phyloP scores from a whole-genome alignment of 1,284 basidiomycete genomes.

The Naganishia cerealis region DNA sequence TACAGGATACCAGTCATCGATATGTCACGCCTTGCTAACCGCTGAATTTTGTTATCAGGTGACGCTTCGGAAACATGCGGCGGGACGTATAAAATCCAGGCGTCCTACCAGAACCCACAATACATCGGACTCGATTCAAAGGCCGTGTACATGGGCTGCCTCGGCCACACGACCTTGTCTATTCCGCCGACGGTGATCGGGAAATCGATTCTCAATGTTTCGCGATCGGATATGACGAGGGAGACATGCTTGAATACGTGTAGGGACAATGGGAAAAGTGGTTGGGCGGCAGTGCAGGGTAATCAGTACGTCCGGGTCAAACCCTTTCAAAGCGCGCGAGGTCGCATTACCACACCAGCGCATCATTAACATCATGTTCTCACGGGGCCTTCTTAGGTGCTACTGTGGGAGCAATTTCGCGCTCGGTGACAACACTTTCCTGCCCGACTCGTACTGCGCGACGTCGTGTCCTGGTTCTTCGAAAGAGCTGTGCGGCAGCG shows the following conservation, averaged over 20 bases:
- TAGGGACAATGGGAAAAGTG: constrained; percentile 6
- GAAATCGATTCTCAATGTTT: constrained; percentile 7
- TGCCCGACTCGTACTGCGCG: constrained; percentile 23
- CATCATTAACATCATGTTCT: no score
- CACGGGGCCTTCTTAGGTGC: neutral
- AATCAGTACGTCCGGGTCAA: constrained; percentile 11
- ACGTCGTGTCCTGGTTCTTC: constrained; percentile 18
- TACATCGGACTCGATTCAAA: constrained; percentile 21
- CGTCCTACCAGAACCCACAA: constrained; percentile 19
- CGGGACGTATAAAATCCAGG: constrained; percentile 7
- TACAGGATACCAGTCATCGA: neutral
- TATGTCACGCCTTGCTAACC: neutral
- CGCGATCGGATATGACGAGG: constrained; percentile 24
- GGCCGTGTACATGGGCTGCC: constrained; percentile 24
- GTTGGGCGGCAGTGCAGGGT: constrained; percentile 20
- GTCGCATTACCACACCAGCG: neutral
- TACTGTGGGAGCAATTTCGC: constrained; percentile 15
- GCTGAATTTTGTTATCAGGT: constrained; percentile 6
- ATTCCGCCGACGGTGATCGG: constrained; percentile 4
- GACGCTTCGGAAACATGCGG: constrained; percentile 12
- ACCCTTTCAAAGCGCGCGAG: neutral
- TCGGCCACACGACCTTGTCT: constrained; percentile 4
- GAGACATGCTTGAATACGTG: constrained; percentile 13
- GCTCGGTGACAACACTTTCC: constrained; percentile 19
- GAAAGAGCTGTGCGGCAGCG: constrained; percentile 19